A percentile compares a stretch with the other conserved stretches of the same genome.
Conservation (phyloP, 768 basidiomycete genomes). For the Boletus rufocinnamomeus region DNA sequence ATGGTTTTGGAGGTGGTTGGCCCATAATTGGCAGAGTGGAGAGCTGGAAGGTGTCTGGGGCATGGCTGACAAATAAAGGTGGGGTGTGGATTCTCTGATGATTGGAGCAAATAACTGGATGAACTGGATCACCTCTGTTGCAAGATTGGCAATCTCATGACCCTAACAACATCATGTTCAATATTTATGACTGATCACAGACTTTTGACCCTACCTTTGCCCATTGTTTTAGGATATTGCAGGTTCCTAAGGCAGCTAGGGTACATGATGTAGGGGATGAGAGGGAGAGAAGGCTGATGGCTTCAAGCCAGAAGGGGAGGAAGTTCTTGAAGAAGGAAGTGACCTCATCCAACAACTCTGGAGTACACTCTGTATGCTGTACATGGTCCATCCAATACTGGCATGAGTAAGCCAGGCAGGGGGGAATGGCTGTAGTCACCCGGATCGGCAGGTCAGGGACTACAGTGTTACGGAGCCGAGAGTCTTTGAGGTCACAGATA, state of each 20-base stretch:
- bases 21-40: slow-evolving; percentile 28
- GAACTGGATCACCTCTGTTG: slow-evolving; percentile 33
- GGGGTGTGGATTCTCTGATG: slow-evolving; percentile 37
- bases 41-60: slow-evolving; percentile 35
- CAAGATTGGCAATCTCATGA: slow-evolving; percentile 15
- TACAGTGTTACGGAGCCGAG: slow-evolving; percentile 33
- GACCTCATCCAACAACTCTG: slow-evolving; percentile 17
- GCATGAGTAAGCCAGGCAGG: slow-evolving; percentile 39
- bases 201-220: slow-evolving; percentile 14
- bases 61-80: slow-evolving; percentile 43
- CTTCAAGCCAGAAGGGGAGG: slow-evolving; percentile 44
- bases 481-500: slow-evolving; percentile 40
- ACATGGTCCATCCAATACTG: slow-evolving; percentile 40
- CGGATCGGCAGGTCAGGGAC: slow-evolving; percentile 19
- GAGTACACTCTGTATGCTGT: slow-evolving; percentile 9
- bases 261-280: slow-evolving; percentile 5
- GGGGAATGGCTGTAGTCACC: slow-evolving; percentile 30
- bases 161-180: slow-evolving; percentile 13
- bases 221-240: slow-evolving; percentile 15
- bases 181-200: not conserved
- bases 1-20: slow-evolving; percentile 18
- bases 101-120: slow-evolving; percentile 31
- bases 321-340: slow-evolving; percentile 24
- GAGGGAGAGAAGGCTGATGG: slow-evolving; percentile 27
- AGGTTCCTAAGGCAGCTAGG: slow-evolving; percentile 13